These are phyloP conservation scores for Elaeagnus macrophylla DNA, from an alignment of 306 rosid genomes.

Conservation along the genomic window DNA sequence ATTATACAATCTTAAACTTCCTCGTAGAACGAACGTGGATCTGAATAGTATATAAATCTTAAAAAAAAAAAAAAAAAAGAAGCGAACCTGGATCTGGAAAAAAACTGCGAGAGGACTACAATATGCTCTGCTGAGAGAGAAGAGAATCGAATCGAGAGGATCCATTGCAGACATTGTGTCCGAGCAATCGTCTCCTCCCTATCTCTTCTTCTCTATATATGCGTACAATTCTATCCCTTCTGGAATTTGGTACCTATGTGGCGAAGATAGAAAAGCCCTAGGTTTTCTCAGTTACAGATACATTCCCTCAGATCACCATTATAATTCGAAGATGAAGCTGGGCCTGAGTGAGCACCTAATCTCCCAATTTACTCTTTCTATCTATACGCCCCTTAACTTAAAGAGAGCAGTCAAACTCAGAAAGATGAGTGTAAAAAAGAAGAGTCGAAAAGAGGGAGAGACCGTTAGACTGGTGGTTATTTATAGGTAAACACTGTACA, in stretches of 20 bases:
- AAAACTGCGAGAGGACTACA: not conserved
- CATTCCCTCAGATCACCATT: no score
- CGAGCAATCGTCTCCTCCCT: not conserved
- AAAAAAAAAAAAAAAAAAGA: not conserved
- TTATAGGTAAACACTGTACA: not conserved
- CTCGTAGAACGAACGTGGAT: not conserved
- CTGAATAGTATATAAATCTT: not conserved
- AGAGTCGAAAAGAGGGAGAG: not conserved
- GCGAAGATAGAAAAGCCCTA: not conserved
- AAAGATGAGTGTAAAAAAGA: not conserved
- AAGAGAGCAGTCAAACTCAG: not conserved
- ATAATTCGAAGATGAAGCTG: not conserved
- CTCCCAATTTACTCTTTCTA: not conserved
- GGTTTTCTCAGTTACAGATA: no score
- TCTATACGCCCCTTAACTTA: not conserved
- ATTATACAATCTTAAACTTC: not conserved
- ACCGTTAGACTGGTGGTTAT: not conserved
- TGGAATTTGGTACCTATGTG: not conserved
- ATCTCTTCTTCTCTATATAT: not conserved
- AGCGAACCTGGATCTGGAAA: constrained; percentile 1
- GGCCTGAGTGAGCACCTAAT: not conserved
- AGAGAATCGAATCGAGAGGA: not conserved
- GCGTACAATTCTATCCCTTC: not conserved
- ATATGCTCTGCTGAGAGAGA: not conserved
- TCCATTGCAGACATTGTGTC: not conserved